Base-by-base conservation (phyloP, 345 rosid genomes). In the Corchorus capsularis region DNA sequence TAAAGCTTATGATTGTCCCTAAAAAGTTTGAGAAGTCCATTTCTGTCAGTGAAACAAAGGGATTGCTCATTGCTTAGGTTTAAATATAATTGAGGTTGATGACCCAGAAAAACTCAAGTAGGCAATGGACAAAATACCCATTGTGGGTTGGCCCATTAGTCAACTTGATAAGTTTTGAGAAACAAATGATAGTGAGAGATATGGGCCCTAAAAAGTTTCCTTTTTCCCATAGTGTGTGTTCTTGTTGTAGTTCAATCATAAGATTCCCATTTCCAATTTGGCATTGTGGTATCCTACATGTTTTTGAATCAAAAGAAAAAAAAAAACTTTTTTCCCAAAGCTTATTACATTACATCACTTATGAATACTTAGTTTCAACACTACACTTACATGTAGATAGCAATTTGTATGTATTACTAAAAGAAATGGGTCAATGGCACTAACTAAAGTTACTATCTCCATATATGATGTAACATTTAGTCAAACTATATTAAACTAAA, bases 241-340 rank as follows among this genome's bases (percentile, higher is more conserved):
- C 5, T 75, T 70, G 67, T 78, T 73, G 70, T 19, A 34, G 71
- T 61, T 69, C 77, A 75, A 81, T 81, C 77, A 83, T 79, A 86
- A 81, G 83, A 81, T 81, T 77, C 83, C 82, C 80, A 60, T 57
- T 73, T 78, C 49, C 76, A 63, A 45, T 63, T 71, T 64, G 54
- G 63, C 27, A 68, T 12, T 71, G 81, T 75, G 80, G 83, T 71
- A 50, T 62, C 84, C 83, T 82, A 81, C 81, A 79, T 79, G 84
- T 72, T 79, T 41, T 27, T 75, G 13, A 39, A 39, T 39, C 27
- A 27, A 27, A 27, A 27, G 27, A 27, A 27, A 27, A 27, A 27
- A 27, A 27, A 1, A 27, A 27, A 27, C 1, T 27, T 60, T 43
- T 14, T 16, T 32, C 1, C 66, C 45, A 35, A 57, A 27, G 69